Percentiles rank a stretch among this genome's conserved stretches.
phyloP scores from a whole-genome alignment of 2,329 filamentous ascomycete species.

The Tolypocladium cylindrosporum region DNA sequence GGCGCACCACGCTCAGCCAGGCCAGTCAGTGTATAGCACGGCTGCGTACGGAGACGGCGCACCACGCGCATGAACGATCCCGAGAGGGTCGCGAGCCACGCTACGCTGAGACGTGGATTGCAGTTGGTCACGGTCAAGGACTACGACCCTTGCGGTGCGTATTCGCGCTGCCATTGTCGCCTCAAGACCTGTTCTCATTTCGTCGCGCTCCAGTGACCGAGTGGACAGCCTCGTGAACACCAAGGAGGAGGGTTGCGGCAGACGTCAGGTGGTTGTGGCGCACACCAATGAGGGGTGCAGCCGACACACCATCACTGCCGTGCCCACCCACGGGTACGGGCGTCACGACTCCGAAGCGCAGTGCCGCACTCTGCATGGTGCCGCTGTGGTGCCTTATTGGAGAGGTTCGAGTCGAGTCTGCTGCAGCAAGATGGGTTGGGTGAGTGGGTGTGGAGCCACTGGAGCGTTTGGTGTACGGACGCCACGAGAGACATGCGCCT shows the following conservation, averaged over 20 bases:
- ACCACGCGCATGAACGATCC: constrained; percentile 27
- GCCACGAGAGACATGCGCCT: neutral
- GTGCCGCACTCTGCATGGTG: neutral
- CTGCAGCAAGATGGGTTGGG: neutral
- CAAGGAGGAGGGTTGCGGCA: constrained; percentile 16
- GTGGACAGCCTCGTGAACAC: constrained; percentile 22
- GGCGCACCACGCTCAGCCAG: constrained; percentile 21
- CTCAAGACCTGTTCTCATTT: neutral
- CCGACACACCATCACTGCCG: constrained; percentile 7
- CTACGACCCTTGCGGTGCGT: neutral
- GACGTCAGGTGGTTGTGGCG: constrained; percentile 27
- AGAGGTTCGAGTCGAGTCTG: neutral
- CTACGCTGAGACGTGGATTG: neutral
- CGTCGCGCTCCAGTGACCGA: constrained; percentile 8
- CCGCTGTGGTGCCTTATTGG: neutral
- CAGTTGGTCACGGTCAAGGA: neutral
- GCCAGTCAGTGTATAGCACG: constrained; percentile 29
- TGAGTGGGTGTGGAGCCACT: neutral
- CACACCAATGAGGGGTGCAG: constrained; percentile 22
- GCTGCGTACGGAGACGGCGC: constrained; percentile 31
- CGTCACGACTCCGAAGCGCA: neutral
- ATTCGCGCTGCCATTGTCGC: neutral
- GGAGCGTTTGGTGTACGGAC: neutral
- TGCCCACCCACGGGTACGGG: neutral
- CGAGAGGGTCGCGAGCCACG: neutral